These are phyloP conservation scores for Solanum piurae DNA, from an alignment of 257 asterid species.

Conservation along the genomic window DNA sequence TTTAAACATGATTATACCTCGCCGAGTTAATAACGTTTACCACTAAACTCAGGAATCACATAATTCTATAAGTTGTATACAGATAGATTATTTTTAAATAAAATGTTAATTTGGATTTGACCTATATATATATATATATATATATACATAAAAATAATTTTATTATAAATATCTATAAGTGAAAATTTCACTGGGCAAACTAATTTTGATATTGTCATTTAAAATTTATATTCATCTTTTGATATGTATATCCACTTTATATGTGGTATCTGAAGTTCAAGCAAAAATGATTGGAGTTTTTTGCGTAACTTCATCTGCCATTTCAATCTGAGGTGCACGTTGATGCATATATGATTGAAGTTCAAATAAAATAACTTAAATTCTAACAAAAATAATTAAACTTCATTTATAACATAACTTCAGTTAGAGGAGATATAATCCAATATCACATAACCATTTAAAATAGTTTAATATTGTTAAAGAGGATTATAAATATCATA, in stretches of 20 bases:
- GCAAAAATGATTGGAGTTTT: rapidly evolving
- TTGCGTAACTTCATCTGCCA: no score
- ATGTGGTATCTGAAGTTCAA: neutral
- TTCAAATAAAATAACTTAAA: neutral
- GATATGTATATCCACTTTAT: neutral
- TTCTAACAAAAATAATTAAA: neutral
- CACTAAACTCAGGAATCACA: neutral
- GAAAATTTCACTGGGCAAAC: neutral
- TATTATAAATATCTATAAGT: neutral
- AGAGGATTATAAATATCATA: neutral
- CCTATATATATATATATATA: no score
- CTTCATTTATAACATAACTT: neutral
- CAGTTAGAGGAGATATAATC: neutral
- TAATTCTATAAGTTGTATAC: no score
- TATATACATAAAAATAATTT: neutral
- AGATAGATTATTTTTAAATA: neutral
- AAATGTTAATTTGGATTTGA: no score
- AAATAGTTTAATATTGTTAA: neutral
- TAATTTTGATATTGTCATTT: neutral
- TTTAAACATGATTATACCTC: neutral
- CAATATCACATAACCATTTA: neutral
- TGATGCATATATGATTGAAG: no score
- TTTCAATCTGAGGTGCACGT: no score
- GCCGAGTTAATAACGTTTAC: neutral
- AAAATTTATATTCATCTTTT: neutral